Base-by-base conservation (phyloP, 306 rosid species). In the Medicago ruthenica region DNA sequence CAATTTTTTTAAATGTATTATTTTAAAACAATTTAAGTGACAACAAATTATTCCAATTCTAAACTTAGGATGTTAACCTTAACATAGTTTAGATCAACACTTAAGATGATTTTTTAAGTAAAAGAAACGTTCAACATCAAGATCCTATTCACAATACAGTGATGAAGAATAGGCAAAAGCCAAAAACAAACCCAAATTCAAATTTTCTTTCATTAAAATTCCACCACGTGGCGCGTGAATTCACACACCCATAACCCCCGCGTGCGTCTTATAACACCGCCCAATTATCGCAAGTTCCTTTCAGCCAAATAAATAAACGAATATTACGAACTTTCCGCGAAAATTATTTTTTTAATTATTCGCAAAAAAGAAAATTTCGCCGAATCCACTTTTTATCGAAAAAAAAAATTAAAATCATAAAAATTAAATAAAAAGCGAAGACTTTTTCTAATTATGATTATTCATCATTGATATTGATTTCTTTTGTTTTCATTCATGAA, bases 311-410 rank as follows among this genome's bases (percentile, higher is more conserved):
- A 75, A 57, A 55, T 34, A 76, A 53, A 67, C 60, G 75, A 72
- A 79, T 76, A 76, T 66, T 74, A 85, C 84, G 82, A 73, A 87
- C 65, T 82, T 81, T 81, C 84, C 86, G 81, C 76, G 79, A 71
- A 45, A 45, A 81, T 47, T 6, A 47, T 63, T 71, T 41, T 16
- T 14, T 34, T 34, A 0, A 34, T 34, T 8, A 1, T 55, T 55
- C 11, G 6, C 8, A 24, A 22, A 42, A 40, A 78, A 51, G 41
- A 21, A 70, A 80, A 64, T 40, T 62, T 70, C 37, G 48, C n/a
- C 34, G 37, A 16, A 72, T 79, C 55, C 67, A 61, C 79, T 71
- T 77, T 78, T 74, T 64, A 79, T 74, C 62, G 20, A 66, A 17
- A 7, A 15, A 55, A 10, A 68, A 66, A 76, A 71, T 7, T 9